Percentiles rank a stretch among this genome's conserved stretches.
These are phyloP conservation scores for Platanthera zijinensis DNA, from an alignment of 106 monocot genomes.

Conservation along the genomic window DNA sequence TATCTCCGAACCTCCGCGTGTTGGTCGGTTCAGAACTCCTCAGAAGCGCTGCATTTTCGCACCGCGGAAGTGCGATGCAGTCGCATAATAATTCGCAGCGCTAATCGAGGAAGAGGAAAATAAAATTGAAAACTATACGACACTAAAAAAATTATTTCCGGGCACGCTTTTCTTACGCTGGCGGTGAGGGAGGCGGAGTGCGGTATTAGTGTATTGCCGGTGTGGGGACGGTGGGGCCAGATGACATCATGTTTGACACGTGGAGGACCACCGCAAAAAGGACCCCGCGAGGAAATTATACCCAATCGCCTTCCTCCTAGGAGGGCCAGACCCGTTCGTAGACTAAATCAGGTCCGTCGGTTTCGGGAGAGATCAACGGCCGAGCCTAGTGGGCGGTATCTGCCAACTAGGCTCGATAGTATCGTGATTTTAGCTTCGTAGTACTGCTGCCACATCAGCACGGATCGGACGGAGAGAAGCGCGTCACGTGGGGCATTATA, in stretches of 20 bases:
- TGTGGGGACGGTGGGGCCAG: not conserved
- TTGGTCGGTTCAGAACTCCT: not conserved
- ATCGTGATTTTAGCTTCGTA: not conserved
- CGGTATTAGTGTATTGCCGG: not conserved
- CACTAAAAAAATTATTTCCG: not conserved
- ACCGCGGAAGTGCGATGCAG: not conserved
- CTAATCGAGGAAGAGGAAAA: not conserved
- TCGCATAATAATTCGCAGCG: not conserved
- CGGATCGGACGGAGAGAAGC: not conserved
- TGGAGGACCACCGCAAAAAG: not conserved
- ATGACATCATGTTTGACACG: not conserved
- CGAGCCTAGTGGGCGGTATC: not conserved
- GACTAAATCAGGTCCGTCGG: not conserved
- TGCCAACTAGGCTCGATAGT: constrained; percentile 7
- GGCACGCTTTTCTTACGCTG: constrained; percentile 6
- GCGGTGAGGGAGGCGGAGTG: constrained; percentile 6
- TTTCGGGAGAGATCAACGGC: not conserved
- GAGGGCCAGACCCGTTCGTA: not conserved
- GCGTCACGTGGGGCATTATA: not conserved
- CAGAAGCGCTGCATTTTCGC: not conserved
- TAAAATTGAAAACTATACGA: not conserved
- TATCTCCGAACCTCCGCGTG: not conserved
- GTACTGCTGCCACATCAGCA: not conserved
- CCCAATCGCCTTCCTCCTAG: constrained; percentile 1
- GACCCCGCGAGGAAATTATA: not conserved